Base-by-base conservation (phyloP, 768 basidiomycete genomes). In the Boletellus ananiceps region DNA sequence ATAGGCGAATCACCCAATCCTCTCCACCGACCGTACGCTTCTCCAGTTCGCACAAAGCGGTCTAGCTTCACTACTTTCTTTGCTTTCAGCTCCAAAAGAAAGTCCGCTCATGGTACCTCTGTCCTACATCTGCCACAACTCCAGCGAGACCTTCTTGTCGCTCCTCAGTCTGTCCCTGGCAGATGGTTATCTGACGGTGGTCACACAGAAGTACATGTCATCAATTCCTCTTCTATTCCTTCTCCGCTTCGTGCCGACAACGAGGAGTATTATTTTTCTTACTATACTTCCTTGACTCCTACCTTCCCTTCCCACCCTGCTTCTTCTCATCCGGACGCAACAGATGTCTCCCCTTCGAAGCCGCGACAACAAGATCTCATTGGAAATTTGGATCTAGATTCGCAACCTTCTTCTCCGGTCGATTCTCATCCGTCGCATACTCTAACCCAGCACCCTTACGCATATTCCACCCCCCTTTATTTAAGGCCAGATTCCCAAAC, bases 1-100 rank as follows among this genome's bases (percentile, higher is more conserved):
- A 76, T 88, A 18, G 86, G 86, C 25, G 82, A 84, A 52, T 78
- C 83, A 0, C 88, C 87, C 4, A 66, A 53, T 27, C 63, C 60
- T 14, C 0, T 54, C 31, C 61, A 53, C 6, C 69, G 65, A 2
- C 53, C 62, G 4, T 25, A 52, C 38, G 44, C 16, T 1, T 36
- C 58, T 25, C 52, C 59, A 35, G 16, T 39, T 12, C 56, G 61
- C n/a, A 51, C 49, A 44, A 75, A 73, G 59, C 73, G 82, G 8
- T 66, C 69, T n/a, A 83, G 82, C 57, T 52, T 58, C 4, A 47
- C 61, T 8, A 53, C 50, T 35, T 66, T 67, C 44, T 67, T 67
- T 23, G 56, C 67, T 0, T 67, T 67, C 35, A 62, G 66, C 19
- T 60, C 61, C 12, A 57, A 58, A 32, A 44, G 59, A 51, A 56